Conservation (phyloP, 2,329 filamentous ascomycete genomes). For the Podosphaera fusca region DNA sequence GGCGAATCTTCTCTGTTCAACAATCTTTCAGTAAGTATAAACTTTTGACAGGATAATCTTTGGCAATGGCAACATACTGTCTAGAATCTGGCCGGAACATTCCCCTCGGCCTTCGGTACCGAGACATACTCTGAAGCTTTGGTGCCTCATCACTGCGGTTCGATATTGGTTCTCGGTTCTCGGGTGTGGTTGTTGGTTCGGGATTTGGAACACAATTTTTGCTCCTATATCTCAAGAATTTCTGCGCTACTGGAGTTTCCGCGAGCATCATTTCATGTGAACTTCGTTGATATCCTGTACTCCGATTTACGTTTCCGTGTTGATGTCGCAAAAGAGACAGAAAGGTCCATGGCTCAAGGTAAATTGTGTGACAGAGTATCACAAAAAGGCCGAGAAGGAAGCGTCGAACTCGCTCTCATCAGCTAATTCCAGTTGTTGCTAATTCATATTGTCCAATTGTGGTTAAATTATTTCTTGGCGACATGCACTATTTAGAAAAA, state of each 20-base stretch:
- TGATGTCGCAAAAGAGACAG: neutral
- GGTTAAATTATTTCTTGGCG: too few relatives aligned
- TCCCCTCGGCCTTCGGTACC: conserved; percentile 16
- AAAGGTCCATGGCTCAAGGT: neutral
- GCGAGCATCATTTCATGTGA: neutral
- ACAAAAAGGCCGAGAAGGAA: too few relatives aligned
- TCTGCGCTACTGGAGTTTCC: neutral
- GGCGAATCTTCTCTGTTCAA: conserved; percentile 4
- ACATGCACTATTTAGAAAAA: too few relatives aligned
- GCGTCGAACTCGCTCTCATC: too few relatives aligned
- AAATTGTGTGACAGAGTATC: neutral
- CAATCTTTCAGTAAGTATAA: conserved; percentile 2
- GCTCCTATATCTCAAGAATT: neutral
- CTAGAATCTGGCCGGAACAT: neutral
- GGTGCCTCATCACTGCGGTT: neutral
- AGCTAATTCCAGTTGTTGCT: too few relatives aligned
- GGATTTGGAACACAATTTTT: neutral
- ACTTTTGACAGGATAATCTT: too few relatives aligned
- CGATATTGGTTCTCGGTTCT: neutral
- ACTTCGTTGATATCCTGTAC: too few relatives aligned
- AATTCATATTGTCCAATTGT: too few relatives aligned
- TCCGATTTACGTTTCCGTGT: neutral
- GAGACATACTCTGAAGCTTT: conserved; percentile 16
- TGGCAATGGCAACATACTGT: too few relatives aligned
- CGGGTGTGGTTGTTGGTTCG: neutral